Evolutionary conservation across 2,329 filamentous ascomycete species (phyloP).

Genomic region (Geoglossum cookeanum): DNA sequence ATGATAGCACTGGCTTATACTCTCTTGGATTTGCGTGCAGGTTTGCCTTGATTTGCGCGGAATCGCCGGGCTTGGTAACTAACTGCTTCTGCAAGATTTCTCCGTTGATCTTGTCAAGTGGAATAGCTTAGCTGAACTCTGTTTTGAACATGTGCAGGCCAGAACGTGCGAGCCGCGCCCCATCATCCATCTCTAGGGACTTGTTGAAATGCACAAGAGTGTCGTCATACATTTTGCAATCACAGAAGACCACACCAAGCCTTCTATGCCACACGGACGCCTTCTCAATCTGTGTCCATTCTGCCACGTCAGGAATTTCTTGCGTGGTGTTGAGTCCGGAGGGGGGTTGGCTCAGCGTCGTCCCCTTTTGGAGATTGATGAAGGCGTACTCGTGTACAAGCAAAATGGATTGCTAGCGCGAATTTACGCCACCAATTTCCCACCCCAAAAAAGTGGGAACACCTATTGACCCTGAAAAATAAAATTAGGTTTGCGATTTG

Average conservation of each 20-base stretch:
- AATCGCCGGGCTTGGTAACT: neutral
- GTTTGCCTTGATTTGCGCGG: neutral
- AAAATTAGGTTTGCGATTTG: too few species aligned
- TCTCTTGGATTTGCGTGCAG: neutral
- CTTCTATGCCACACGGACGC: conserved; percentile 9
- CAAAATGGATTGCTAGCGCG: too few species aligned
- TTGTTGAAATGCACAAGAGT: conserved; percentile 8
- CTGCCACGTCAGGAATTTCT: conserved; percentile 6
- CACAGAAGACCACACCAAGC: conserved; percentile 8
- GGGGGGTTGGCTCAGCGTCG: neutral
- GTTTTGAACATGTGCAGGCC: neutral
- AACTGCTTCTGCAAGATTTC: neutral
- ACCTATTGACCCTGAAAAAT: too few species aligned
- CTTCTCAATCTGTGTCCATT: conserved; percentile 8
- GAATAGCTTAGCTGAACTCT: conserved; percentile 8
- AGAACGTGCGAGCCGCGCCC: conserved; percentile 5
- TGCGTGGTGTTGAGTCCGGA: neutral
- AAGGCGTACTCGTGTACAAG: neutral
- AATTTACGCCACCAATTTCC: too few species aligned
- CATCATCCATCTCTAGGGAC: conserved; percentile 7
- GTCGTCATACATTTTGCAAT: conserved; percentile 6
- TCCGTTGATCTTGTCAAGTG: conserved; percentile 1
- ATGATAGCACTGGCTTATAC: conserved; percentile 4
- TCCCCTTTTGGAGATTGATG: neutral
- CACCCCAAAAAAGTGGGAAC: too few species aligned